Base-by-base conservation (phyloP, 257 asterid species). In the Scutellaria barbata region DNA sequence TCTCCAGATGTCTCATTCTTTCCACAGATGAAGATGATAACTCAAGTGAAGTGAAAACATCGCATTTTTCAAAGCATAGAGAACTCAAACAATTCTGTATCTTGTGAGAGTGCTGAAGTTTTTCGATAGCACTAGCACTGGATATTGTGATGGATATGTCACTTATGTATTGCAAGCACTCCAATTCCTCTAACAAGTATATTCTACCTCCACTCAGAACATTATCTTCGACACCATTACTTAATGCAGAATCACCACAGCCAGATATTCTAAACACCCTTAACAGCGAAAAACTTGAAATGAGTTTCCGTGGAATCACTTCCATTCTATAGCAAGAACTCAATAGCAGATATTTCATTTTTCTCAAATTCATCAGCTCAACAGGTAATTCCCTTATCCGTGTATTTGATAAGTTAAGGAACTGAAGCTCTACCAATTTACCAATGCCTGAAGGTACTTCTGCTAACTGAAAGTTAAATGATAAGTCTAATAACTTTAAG, bases 201-300 rank as follows among this genome's bases (percentile, higher is more conserved):
- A 10, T 18, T 39, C 77, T 41, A n/a, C 69, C 71, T 6, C 65
- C 67, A 69, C 65, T 20, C 35, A 69, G 13, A 5, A 56, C 66
- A 10, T 69, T 69, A 17, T 57, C 25, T 25, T 57, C 74, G 17
- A 3, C 10, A 58, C 9, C 17, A 18, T 2, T 52, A 63, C 18
- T 50, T 12, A 70, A 52, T 43, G 64, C 55, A 63, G 77, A 41
- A 42, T 39, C 20, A 25, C 9, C 12, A 66, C 48, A 45, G 40
- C 74, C 69, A 20, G 79, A 74, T 74, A 74, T 66, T 50, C 69
- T 67, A 6, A 74, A 74, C 50, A 66, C 79, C 42, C 79, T 59
- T 60, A 74, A 59, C 6, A 74, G 55, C 7, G 55, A 25, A 47
- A 74, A 74, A 4, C 64, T 74, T 20, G 74, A 74, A 16, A 74